Evolutionary conservation across 345 rosid species (phyloP).

Genomic region (Raphanus sativus): DNA sequence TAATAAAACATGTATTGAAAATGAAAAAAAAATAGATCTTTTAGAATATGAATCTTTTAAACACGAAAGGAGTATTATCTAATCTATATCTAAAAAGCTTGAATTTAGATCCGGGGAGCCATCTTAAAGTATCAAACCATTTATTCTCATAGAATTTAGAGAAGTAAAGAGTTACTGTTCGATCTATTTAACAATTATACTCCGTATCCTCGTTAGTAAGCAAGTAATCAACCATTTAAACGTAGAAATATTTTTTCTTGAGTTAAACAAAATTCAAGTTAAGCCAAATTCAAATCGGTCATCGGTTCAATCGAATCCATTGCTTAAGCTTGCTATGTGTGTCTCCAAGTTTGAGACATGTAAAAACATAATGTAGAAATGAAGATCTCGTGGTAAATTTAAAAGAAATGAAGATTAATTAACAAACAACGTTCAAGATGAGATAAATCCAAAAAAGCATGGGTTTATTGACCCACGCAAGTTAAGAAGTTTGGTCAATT

Average conservation of each 20-base stretch:
- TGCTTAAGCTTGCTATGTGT: slow-evolving; percentile 42
- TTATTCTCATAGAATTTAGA: not conserved
- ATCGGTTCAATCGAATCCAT: slow-evolving; percentile 33
- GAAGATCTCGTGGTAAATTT: slow-evolving; percentile 35
- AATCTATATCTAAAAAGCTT: not conserved
- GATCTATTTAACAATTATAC: not conserved
- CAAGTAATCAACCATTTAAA: not conserved
- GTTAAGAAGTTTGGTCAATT: slow-evolving; percentile 43
- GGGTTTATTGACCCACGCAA: slow-evolving; percentile 26
- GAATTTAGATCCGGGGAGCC: not conserved
- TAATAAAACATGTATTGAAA: too few relatives aligned
- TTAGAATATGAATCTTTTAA: too few relatives aligned
- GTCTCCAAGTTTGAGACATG: slow-evolving; percentile 40
- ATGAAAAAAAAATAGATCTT: too few relatives aligned
- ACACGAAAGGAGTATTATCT: not conserved
- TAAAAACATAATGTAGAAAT: slow-evolving; percentile 30
- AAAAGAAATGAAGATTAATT: slow-evolving; percentile 5
- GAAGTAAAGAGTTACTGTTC: not conserved
- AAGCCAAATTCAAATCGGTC: slow-evolving; percentile 17
- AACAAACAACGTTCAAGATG: not conserved
- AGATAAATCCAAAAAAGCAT: slow-evolving; percentile 23
- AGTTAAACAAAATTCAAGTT: not conserved
- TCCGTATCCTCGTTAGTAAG: not conserved
- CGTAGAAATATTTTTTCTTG: not conserved
- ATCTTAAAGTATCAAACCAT: not conserved